Evolutionary conservation across 192 early-diverging fungal species (phyloP).

Genomic region (Chytriomyces confervae): DNA sequence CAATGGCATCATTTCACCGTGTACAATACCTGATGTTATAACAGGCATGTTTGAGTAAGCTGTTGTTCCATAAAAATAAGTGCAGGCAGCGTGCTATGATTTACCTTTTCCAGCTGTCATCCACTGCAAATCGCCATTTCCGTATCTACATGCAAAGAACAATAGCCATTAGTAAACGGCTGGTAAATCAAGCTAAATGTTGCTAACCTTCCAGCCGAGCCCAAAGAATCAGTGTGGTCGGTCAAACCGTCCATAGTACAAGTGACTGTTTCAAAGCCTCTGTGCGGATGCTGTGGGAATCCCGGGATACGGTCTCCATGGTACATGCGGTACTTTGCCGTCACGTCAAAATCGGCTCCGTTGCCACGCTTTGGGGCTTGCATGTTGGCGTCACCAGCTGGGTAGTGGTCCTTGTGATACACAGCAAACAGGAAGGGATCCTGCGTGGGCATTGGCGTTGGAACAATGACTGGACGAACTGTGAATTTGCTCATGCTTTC

Average conservation of each 20-base stretch:
- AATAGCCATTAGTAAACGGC: too few relatives aligned
- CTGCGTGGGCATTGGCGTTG: constrained; percentile 6
- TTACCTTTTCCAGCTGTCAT: constrained; percentile 67
- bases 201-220: constrained; percentile 58
- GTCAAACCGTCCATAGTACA: constrained; percentile 64
- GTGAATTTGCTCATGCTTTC: not conserved
- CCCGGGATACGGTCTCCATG: constrained; percentile 28
- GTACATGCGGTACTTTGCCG: constrained; percentile 14
- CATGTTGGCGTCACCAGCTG: constrained; percentile 39
- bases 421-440: constrained; percentile 47
- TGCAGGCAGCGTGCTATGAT: too few relatives aligned
- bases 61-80: too few relatives aligned
- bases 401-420: constrained; percentile 46
- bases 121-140: constrained; percentile 66
- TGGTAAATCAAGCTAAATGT: not conserved
- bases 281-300: constrained; percentile 39
- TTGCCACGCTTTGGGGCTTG: constrained; percentile 36
- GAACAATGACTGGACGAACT: not conserved
- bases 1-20: constrained; percentile 30
- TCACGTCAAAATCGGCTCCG: constrained; percentile 34
- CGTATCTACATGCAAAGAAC: constrained; percentile 34
- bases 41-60: too few relatives aligned
- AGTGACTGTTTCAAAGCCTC: constrained; percentile 73
- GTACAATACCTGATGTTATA: constrained; percentile 55
- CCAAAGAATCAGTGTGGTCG: constrained; percentile 65